Evolutionary conservation across 2,329 filamentous ascomycete species (phyloP).

Genomic region (Emmonsiellopsis sp.): DNA sequence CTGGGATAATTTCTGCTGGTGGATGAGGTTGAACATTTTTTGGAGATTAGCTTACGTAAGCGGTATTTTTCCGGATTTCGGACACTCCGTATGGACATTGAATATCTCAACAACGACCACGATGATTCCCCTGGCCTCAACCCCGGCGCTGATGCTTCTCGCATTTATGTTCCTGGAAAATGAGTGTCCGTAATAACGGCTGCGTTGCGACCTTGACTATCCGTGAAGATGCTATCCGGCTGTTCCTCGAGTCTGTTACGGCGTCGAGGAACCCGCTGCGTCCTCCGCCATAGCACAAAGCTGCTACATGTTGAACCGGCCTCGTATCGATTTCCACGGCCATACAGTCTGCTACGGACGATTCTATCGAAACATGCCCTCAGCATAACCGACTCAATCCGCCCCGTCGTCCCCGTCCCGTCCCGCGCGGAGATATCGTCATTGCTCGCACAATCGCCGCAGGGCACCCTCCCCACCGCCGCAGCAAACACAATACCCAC

Average conservation of each 20-base stretch:
- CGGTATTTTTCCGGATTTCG: constrained; percentile 4
- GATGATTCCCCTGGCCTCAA: neutral
- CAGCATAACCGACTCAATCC: constrained; percentile 11
- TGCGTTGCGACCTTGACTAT: constrained; percentile 11
- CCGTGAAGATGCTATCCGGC: constrained; percentile 10
- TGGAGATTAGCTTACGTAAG: constrained; percentile 23
- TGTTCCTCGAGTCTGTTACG: constrained; percentile 2
- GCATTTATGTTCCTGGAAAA: neutral
- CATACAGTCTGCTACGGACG: constrained; percentile 6
- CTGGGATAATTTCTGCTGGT: constrained; percentile 9
- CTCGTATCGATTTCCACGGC: neutral
- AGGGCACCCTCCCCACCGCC: neutral
- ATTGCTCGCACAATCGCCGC: neutral
- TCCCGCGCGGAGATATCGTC: neutral
- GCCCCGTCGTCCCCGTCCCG: constrained; percentile 8
- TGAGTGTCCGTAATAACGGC: neutral
- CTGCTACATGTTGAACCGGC: neutral
- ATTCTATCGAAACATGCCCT: constrained; percentile 13
- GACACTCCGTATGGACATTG: neutral
- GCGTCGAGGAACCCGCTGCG: constrained; percentile 1
- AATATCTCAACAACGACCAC: neutral
- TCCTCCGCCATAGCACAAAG: neutral
- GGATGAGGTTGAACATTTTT: constrained; percentile 6
- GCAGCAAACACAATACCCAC: neutral
- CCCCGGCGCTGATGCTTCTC: neutral